These are phyloP conservation scores for Trichothecium sympodiale DNA, from an alignment of 2,329 filamentous ascomycete genomes.

Conservation along the genomic window DNA sequence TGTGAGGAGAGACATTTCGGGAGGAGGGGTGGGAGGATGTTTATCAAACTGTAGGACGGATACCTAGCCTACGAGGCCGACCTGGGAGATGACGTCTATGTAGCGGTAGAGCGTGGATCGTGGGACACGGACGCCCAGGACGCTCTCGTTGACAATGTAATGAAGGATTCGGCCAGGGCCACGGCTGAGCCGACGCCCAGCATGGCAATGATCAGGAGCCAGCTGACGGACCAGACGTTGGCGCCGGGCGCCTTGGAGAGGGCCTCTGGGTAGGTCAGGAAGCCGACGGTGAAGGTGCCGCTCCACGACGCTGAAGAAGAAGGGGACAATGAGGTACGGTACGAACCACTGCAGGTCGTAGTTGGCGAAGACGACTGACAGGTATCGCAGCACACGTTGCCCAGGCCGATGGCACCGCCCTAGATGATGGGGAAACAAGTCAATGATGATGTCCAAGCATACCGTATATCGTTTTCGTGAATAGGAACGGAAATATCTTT, in stretches of 20 bases:
- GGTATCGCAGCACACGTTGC: constrained; percentile 46
- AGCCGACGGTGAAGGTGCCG: constrained; percentile 45
- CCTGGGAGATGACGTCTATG: constrained; percentile 31
- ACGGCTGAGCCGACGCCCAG: constrained; percentile 48
- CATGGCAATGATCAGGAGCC: constrained; percentile 48
- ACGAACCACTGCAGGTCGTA: constrained; percentile 50
- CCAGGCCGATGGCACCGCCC: constrained; percentile 47
- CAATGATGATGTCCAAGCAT: too few relatives aligned
- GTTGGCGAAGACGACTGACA: constrained; percentile 49
- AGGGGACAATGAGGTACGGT: constrained; percentile 42
- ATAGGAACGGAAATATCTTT: too few relatives aligned
- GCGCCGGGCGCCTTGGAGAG: constrained; percentile 44
- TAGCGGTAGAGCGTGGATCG: constrained; percentile 43
- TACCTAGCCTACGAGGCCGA: constrained; percentile 32
- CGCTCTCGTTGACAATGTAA: constrained; percentile 43
- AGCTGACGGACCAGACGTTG: constrained; percentile 44
- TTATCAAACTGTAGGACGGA: too few relatives aligned
- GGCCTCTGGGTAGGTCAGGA: constrained; percentile 45
- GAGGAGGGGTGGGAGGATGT: too few relatives aligned
- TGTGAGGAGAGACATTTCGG: too few relatives aligned
- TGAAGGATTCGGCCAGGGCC: constrained; percentile 48
- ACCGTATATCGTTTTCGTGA: too few relatives aligned
- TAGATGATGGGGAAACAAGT: too few relatives aligned
- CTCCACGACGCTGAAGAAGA: constrained; percentile 44
- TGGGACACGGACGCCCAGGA: constrained; percentile 37